phyloP scores from a whole-genome alignment of 495 filamentous ascomycete species.

The Xeromyces bisporus region DNA sequence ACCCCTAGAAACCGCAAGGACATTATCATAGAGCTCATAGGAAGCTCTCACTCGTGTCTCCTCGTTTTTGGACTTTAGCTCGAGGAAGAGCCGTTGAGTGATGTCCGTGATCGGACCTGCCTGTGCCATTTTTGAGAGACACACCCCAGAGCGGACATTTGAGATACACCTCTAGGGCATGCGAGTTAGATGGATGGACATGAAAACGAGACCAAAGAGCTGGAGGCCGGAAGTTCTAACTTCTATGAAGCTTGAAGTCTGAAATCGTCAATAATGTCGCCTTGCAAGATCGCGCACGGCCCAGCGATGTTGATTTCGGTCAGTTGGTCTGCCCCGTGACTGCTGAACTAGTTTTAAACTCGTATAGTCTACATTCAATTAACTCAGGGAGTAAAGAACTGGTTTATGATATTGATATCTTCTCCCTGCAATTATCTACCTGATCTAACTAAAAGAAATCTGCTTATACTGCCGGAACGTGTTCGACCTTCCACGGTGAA shows the following conservation, averaged over 20 bases:
- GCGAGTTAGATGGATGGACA: slow-evolving; percentile 13
- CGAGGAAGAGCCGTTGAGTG: slow-evolving; percentile 30
- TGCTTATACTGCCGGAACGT: no score
- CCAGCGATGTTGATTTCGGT: no score
- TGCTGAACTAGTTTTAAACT: no score
- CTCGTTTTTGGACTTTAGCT: slow-evolving; percentile 38
- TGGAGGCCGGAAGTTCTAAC: slow-evolving; percentile 9
- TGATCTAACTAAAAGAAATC: no score
- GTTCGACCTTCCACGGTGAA: no score
- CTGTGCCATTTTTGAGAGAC: slow-evolving; percentile 33
- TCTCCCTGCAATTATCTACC: no score
- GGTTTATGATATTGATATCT: no score
- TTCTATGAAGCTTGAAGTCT: slow-evolving; percentile 3
- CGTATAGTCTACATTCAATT: no score
- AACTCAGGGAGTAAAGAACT: no score
- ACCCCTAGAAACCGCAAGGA: slow-evolving; percentile 35
- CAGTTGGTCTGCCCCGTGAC: no score
- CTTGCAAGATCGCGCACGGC: slow-evolving; percentile 6
- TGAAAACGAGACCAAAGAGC: slow-evolving; percentile 7
- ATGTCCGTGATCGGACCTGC: slow-evolving; percentile 30
- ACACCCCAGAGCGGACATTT: slow-evolving; percentile 30
- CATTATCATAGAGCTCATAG: slow-evolving; percentile 34
- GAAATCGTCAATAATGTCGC: no score
- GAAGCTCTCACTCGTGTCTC: slow-evolving; percentile 33
- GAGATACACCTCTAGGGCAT: slow-evolving; percentile 23